These are phyloP conservation scores for Millerozyma acaciae DNA, from an alignment of 805 yeast genomes.

Conservation along the genomic window DNA sequence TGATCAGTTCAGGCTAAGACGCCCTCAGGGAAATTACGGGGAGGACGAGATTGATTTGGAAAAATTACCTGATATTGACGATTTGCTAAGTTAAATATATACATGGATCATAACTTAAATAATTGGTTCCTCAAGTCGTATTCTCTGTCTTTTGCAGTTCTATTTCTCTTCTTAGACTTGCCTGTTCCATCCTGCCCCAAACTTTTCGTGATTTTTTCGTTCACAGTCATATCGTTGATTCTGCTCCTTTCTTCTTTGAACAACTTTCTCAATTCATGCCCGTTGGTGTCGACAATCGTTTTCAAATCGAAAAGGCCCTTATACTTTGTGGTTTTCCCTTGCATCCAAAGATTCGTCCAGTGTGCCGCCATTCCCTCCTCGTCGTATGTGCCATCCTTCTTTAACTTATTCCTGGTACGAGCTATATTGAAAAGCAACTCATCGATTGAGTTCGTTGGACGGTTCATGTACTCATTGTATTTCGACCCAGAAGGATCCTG, in stretches of 20 bases:
- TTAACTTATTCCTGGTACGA: conserved; percentile 31
- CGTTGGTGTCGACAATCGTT: conserved; percentile 28
- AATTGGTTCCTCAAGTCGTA: conserved; percentile 35
- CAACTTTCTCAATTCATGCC: conserved; percentile 18
- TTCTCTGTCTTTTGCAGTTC: conserved; percentile 44
- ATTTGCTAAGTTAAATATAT: conserved; percentile 6
- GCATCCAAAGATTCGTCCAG: conserved; percentile 60
- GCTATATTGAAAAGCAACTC: conserved; percentile 52
- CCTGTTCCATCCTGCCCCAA: conserved; percentile 40
- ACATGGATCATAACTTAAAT: conserved; percentile 25
- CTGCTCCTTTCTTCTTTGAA: conserved; percentile 28
- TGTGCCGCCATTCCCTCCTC: conserved; percentile 59
- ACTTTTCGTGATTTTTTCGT: conserved; percentile 26
- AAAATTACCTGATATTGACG: conserved; percentile 22
- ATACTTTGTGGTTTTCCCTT: conserved; percentile 41
- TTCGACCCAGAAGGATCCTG: conserved; percentile 46
- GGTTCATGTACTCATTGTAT: conserved; percentile 44
- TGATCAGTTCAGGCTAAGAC: conserved; percentile 7
- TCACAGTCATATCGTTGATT: conserved; percentile 23
- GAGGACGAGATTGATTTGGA: conserved; percentile 23
- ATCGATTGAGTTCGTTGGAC: conserved; percentile 72
- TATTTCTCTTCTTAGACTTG: conserved; percentile 28
- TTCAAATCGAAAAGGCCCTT: conserved; percentile 33
- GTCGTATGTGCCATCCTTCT: conserved; percentile 39
- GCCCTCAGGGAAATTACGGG: conserved; percentile 19